Evolutionary conservation across 306 rosid genomes (phyloP).

Genomic region (Hippophae rhamnoides): DNA sequence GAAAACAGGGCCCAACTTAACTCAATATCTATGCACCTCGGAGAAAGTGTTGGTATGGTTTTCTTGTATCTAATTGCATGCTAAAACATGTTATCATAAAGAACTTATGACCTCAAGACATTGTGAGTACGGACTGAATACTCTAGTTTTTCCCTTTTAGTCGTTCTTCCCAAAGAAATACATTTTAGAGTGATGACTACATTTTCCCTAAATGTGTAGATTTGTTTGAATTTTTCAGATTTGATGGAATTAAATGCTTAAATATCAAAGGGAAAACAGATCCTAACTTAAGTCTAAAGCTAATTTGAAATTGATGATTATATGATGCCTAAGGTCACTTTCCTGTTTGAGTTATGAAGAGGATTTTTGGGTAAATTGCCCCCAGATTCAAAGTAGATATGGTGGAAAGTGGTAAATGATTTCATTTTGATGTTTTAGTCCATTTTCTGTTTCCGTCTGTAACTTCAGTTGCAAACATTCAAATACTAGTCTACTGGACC

Average conservation of each 20-base stretch:
- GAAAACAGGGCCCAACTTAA: slow-evolving; percentile 85
- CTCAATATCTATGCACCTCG: slow-evolving; percentile 93
- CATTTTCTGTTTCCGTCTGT: not conserved
- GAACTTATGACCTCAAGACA: not conserved
- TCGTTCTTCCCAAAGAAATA: not conserved
- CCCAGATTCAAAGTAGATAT: not conserved
- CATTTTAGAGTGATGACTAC: not conserved
- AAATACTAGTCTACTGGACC: not conserved
- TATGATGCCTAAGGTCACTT: not conserved
- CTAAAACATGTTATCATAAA: not conserved
- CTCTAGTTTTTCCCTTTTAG: too few relatives aligned
- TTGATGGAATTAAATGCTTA: not conserved
- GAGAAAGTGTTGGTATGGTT: slow-evolving; percentile 87
- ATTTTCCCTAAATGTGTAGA: too few relatives aligned
- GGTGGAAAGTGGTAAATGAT: not conserved
- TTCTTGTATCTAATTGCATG: slow-evolving; percentile 6
- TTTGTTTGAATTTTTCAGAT: not conserved
- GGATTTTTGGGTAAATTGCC: not conserved
- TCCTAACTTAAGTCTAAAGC: not conserved
- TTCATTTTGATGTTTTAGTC: not conserved
- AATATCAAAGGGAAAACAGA: not conserved
- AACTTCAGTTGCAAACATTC: not conserved
- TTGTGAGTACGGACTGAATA: not conserved
- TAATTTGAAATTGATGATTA: not conserved
- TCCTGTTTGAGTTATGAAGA: not conserved